Conservation (phyloP, 176 grass and related monocot genomes). For the Triticum urartu region DNA sequence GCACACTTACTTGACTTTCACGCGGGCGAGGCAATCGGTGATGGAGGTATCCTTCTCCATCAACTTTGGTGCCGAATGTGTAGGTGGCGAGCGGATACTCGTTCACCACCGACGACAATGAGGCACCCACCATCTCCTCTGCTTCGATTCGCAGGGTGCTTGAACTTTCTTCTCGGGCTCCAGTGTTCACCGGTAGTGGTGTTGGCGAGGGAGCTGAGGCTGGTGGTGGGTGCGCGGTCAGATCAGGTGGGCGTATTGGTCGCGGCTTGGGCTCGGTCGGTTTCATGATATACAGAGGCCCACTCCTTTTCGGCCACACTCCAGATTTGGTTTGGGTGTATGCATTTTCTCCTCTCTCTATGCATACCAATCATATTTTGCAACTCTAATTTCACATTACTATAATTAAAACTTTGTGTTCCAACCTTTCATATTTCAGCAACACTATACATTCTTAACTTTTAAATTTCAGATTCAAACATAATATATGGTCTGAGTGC, state of each 20-base stretch:
- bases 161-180: not conserved
- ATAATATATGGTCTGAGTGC: too few relatives aligned
- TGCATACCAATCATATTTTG: too few relatives aligned
- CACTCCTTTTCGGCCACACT: too few relatives aligned
- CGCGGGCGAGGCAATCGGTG: slow-evolving; percentile 74
- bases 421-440: too few relatives aligned
- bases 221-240: slow-evolving; percentile 10
- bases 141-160: not conserved
- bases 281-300: too few relatives aligned
- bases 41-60: slow-evolving; percentile 98
- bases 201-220: not conserved
- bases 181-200: slow-evolving; percentile 7
- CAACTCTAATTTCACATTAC: too few relatives aligned
- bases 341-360: too few relatives aligned
- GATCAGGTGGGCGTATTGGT: not conserved
- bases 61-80: slow-evolving; percentile 93
- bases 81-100: slow-evolving; percentile 89
- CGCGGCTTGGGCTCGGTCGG: too few relatives aligned
- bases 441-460: too few relatives aligned
- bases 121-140: slow-evolving; percentile 38
- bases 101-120: slow-evolving; percentile 59
- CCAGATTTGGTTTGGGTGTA: too few relatives aligned
- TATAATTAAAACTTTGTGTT: too few relatives aligned
- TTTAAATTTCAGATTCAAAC: too few relatives aligned
- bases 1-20: slow-evolving; percentile 87